These are phyloP conservation scores for Fusarium chlamydosporum DNA, from an alignment of 2,329 filamentous ascomycete species.

Conservation along the genomic window DNA sequence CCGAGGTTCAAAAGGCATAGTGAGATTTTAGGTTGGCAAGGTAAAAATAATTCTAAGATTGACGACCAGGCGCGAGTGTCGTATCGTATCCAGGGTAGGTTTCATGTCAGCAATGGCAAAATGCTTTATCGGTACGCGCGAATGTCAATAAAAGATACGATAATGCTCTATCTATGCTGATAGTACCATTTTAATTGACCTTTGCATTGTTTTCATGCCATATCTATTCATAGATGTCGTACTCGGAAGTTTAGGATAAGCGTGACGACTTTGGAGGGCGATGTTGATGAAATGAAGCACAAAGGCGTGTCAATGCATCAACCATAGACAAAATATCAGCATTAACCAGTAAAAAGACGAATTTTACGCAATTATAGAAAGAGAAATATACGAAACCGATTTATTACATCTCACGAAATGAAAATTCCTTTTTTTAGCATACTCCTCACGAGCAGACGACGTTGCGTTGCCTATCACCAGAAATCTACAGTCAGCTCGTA, in stretches of 20 bases:
- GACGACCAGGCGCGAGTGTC: background rate
- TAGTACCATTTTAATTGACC: fast-evolving
- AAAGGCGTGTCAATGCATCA: background rate
- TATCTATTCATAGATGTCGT: background rate
- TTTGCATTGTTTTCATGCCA: background rate
- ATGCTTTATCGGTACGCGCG: background rate
- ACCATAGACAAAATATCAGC: no score
- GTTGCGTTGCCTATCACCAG: background rate
- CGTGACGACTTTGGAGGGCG: background rate
- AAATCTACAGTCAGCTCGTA: background rate
- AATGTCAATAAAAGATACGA: background rate
- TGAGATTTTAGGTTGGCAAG: background rate
- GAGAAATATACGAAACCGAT: no score
- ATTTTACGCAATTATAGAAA: no score
- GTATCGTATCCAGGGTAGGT: conserved; percentile 15
- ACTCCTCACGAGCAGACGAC: no score
- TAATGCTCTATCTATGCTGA: background rate
- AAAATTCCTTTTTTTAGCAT: no score
- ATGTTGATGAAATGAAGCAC: background rate
- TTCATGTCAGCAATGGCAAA: background rate
- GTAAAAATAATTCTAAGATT: conserved; percentile 4
- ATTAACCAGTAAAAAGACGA: no score
- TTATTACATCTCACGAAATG: no score
- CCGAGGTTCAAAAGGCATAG: conserved; percentile 16
- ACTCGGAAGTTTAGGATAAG: background rate